A percentile compares a stretch with the other conserved stretches of the same genome.
Conservation (phyloP, 1,284 basidiomycete species). For the Sporisorium scitamineum region DNA sequence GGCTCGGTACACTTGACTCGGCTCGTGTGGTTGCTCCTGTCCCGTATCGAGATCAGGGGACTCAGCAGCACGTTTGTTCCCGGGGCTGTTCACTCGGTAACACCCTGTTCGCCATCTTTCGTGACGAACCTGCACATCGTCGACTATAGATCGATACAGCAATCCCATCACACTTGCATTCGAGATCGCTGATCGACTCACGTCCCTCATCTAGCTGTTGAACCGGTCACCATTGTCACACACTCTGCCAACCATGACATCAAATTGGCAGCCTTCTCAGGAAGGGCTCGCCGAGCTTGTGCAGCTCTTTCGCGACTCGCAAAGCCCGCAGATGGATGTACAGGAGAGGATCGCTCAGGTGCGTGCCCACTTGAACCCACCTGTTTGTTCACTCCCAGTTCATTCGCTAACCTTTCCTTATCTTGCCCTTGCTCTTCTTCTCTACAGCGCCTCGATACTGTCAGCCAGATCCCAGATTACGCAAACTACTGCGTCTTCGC, state of each 20-base stretch:
- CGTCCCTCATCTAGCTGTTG: neutral
- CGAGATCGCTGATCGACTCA: neutral
- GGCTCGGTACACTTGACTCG: neutral
- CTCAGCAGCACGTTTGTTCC: neutral
- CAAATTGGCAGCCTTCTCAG: conserved; percentile 60
- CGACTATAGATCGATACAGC: too few species aligned
- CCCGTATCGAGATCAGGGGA: neutral
- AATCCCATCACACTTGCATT: neutral
- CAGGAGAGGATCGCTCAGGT: conserved; percentile 62
- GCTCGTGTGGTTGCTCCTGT: too few species aligned
- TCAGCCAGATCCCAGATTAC: conserved; percentile 73
- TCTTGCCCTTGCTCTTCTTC: neutral
- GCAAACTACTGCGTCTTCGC: conserved; percentile 96
- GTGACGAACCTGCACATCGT: neutral
- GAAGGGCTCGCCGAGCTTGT: conserved; percentile 62
- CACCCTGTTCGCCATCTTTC: too few species aligned
- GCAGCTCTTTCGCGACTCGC: conserved; percentile 64
- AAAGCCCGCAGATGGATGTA: conserved; percentile 58
- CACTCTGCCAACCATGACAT: conserved; percentile 33
- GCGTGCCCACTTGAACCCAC: conserved; percentile 3
- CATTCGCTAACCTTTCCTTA: neutral
- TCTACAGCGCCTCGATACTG: conserved; percentile 58
- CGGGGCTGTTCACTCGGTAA: neutral
- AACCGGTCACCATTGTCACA: neutral
- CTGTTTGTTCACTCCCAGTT: neutral